These are phyloP conservation scores for Thielaviopsis musarum DNA, from an alignment of 2,329 filamentous ascomycete species.

Conservation along the genomic window DNA sequence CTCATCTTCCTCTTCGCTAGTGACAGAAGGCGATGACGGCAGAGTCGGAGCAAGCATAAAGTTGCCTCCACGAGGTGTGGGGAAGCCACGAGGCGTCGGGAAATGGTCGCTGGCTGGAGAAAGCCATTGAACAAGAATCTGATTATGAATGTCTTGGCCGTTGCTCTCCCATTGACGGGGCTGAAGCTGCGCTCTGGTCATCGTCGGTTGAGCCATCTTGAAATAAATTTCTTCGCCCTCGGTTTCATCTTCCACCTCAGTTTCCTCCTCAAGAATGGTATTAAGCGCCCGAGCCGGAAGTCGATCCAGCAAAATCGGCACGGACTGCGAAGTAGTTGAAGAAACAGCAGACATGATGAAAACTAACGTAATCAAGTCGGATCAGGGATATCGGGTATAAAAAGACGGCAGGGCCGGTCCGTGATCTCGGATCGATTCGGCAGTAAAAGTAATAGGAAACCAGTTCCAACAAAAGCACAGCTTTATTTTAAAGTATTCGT, in stretches of 20 bases:
- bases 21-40: constrained; percentile 41
- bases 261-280: constrained; percentile 47
- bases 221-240: constrained; percentile 18
- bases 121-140: constrained; percentile 40
- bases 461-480: not conserved
- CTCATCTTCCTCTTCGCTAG: constrained; percentile 27
- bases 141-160: constrained; percentile 15
- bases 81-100: constrained; percentile 35
- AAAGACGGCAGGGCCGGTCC: not conserved
- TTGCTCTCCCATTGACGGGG: constrained; percentile 8
- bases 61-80: constrained; percentile 51
- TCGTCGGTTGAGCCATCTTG: not conserved
- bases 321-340: constrained; percentile 19
- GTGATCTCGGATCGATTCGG: not conserved
- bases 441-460: not conserved
- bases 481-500: not conserved
- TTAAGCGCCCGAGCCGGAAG: constrained; percentile 36
- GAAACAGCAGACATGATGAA: not conserved
- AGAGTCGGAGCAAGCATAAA: constrained; percentile 46
- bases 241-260: not conserved
- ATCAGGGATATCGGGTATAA: not conserved
- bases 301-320: constrained; percentile 39
- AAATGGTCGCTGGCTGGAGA: constrained; percentile 47
- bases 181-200: constrained; percentile 18
- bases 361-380: not conserved